Evolutionary conservation across 2,329 filamentous ascomycete genomes (phyloP).

Genomic region (Aspergillus jensenii): DNA sequence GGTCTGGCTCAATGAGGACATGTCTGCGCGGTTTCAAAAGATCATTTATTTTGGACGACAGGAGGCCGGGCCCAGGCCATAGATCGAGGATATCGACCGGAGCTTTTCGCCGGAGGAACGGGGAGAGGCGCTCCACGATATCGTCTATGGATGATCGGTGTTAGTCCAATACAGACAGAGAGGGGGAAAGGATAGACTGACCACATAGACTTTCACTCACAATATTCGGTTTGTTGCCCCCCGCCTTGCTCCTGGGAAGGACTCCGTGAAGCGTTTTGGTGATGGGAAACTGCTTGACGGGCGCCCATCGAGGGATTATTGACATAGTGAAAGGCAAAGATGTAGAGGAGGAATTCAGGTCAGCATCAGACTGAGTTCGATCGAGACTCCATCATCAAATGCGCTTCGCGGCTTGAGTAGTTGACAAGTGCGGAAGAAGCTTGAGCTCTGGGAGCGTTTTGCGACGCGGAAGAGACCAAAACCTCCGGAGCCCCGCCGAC

Average conservation of each 20-base stretch:
- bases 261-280: slow-evolving; percentile 16
- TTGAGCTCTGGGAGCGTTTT: neutral
- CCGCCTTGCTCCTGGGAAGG: slow-evolving; percentile 5
- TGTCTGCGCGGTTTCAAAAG: slow-evolving; percentile 76
- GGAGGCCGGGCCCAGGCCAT: slow-evolving; percentile 76
- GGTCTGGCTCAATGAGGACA: slow-evolving; percentile 74
- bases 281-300: slow-evolving; percentile 23
- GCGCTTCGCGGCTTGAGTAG: neutral
- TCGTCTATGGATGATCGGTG: slow-evolving; percentile 53
- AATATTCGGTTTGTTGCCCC: slow-evolving; percentile 21
- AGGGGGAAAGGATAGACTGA: slow-evolving; percentile 18
- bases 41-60: slow-evolving; percentile 74
- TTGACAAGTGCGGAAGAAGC: neutral
- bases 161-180: neutral
- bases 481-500: neutral
- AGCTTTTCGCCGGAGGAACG: slow-evolving; percentile 65
- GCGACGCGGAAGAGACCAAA: neutral
- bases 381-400: neutral
- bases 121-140: slow-evolving; percentile 66
- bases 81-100: slow-evolving; percentile 87
- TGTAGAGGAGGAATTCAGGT: neutral
- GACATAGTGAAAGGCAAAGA: neutral
- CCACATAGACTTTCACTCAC: slow-evolving; percentile 36
- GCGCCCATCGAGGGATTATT: slow-evolving; percentile 19
- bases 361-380: neutral